Base-by-base conservation (phyloP, 2,329 filamentous ascomycete species). In the Penicillium fuscoglaucum region DNA sequence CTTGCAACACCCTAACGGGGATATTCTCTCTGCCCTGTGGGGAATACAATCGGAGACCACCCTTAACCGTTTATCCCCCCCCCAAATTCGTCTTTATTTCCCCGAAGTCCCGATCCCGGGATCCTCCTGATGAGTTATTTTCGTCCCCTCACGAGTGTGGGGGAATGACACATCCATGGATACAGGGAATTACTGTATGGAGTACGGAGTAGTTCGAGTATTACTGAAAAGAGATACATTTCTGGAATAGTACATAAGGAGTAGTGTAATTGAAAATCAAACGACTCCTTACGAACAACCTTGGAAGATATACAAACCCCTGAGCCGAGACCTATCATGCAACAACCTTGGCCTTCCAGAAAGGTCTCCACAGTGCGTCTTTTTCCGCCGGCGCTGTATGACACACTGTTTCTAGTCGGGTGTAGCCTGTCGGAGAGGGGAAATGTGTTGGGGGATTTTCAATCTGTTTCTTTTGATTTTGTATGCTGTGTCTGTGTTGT, bases 371-470 rank as follows among this genome's bases (percentile, higher is more conserved):
- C 64, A 55, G 24, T 67, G 64, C 64, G 64, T 60, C 61, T 66
- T 67, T 67, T 67, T 62, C 35, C 41, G 21, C 60, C 61, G 63
- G 61, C 55, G 50, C 53, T 55, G 57, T 58, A 67, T 67, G 65
- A 66, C 65, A 67, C 65, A 66, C 58, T 47, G 26, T 52, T 58
- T 55, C 19, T 24, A 6, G 37, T 53, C 62, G 62, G 24, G 12
- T n/a, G 31, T 50, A 45, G 56, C 62, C 63, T 62, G 59, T 64
- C 63, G 61, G 61, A 56, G 48, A n/a, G 2, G 10, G 50, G 13
- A 21, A 26, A 46, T 35, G 6, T 19, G 21, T 35, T 35, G 40
- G 21, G 26, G 24, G 24, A 55, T 31, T 55, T 55, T 41, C 26
- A n/a, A 39, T 48, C 12, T 40, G 35, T 37, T 31, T 21, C 19